phyloP scores from a whole-genome alignment of 1,284 basidiomycete genomes.

The Leccinum pallidistipes region DNA sequence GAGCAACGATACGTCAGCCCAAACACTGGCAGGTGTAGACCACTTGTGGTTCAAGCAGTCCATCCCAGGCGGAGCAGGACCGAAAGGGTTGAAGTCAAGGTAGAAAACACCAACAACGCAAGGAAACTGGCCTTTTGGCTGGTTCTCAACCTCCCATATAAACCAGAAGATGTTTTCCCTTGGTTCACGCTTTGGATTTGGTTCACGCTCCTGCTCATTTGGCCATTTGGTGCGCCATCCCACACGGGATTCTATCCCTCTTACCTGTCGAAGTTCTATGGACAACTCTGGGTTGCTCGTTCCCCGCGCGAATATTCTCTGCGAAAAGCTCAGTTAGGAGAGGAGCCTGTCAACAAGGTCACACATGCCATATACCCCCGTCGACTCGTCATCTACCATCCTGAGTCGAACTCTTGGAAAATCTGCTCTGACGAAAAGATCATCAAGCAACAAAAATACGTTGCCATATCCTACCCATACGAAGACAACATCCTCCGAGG shows the following conservation, averaged over 20 bases:
- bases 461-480: slow-evolving; percentile 23
- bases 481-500: slow-evolving; percentile 11
- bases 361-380: slow-evolving; percentile 24
- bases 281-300: slow-evolving; percentile 29
- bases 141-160: slow-evolving; percentile 1
- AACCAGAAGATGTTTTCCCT: not conserved
- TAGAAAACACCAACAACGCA: slow-evolving; percentile 4
- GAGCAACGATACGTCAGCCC: slow-evolving; percentile 26
- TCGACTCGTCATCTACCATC: slow-evolving; percentile 22
- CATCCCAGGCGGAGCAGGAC: slow-evolving; percentile 4
- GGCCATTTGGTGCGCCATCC: slow-evolving; percentile 9
- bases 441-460: slow-evolving; percentile 20
- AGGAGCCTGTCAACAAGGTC: slow-evolving; percentile 7
- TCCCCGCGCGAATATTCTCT: slow-evolving; percentile 28
- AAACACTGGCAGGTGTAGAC: slow-evolving; percentile 23
- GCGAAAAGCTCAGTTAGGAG: slow-evolving; percentile 11
- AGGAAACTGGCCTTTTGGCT: slow-evolving; percentile 25
- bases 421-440: slow-evolving; percentile 1
- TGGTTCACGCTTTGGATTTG: slow-evolving; percentile 24
- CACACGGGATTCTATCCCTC: slow-evolving; percentile 16
- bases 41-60: slow-evolving; percentile 26
- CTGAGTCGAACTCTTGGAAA: slow-evolving; percentile 3
- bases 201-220: slow-evolving; percentile 22
- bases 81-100: not conserved
- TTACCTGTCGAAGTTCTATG: slow-evolving; percentile 19